Base-by-base conservation (phyloP, 129 eudicot genomes). In the Helianthus tuberosus region DNA sequence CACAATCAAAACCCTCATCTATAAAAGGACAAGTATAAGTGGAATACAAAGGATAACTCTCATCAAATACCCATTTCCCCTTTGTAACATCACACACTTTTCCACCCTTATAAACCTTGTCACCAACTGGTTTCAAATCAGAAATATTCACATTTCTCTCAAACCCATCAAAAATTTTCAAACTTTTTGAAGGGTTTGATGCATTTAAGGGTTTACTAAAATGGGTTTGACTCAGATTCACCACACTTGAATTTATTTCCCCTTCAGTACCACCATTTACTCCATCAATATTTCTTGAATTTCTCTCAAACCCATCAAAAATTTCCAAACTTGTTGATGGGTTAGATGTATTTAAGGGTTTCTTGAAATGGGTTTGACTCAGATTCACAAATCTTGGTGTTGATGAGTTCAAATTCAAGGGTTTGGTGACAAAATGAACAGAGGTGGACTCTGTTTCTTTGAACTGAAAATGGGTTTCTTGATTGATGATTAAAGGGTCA, bases 31-130 rank as follows among this genome's bases (percentile, higher is more conserved):
- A 95, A 23, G 86, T 20, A 35, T 17, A 51, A 76, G 75, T 83
- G 72, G 86, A 74, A 72, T 95, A 95, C 84, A 91, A 63, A 17
- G 96, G 92, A 44, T 87, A 91, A 71, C 81, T 78, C 62, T 89
- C 95, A 82, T 95, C 99, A 82, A 73, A 80, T 3, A 95, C 87
- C 99, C 99, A 91, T 25, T 66, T 79, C 76, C 99, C 99, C 51
- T 79, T 82, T 3, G 85, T 80, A 48, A 91, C 66, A 77, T 95
- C 99, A 85, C 97, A 95, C 65, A 7, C 49, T 6, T 51, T 83
- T 23, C 39, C 68, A n/a, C 60, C 78, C 80, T 72, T 69, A 12
- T 59, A 9, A 47, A 38, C 9, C 53, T 52, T 8, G 6, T n/a
- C 80, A 49, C 69, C 73, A 49, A 48, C 52, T 57, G 12, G 13